Evolutionary conservation across 805 yeast species (phyloP), one percentile per base, ranked within the genome.

Genomic region (Diddensiella caesifluorescens): DNA sequence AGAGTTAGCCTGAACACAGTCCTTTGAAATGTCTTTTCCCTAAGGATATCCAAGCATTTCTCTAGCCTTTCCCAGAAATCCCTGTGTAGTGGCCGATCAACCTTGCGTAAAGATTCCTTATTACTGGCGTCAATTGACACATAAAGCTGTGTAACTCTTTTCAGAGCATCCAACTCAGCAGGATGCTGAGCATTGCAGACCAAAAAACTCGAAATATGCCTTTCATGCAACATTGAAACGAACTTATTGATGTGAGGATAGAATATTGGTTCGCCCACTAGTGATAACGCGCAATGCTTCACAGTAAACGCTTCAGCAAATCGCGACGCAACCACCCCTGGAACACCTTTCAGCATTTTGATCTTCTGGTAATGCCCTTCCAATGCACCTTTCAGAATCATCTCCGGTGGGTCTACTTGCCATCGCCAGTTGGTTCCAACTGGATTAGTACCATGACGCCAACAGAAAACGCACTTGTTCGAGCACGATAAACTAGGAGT

Each of bases 131-230:
- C 97, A 52, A 88, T 88, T 35, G 95, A 84, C 15, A 88, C 95
- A 57, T 88, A 88, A 34, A 88, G 69, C 65, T 88, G 97, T 1
- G 97, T 88, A 5, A 88, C 96, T 54, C 80, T 83, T 22, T 74
- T 64, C 55, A 88, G 68, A 2, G 71, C 70, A 18, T 73, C 77
- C 51, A 88, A 68, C 48, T 87, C 83, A 39, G 82, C 88, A 2
- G 97, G 97, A 62, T 88, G 97, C 67, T 88, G 97, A 5, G 97
- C 97, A 59, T 88, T 88, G 65, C 97, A 89, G 9, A 88, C 97
- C 54, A 88, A 70, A 61, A 88, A 88, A 39, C 92, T 80, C 2
- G 95, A 84, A 35, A 88, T 89, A 30, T 75, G 81, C 56, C 78
- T 73, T 25, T 75, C 83, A 56, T 88, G 97, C 38, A 89, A 68